phyloP scores from a whole-genome alignment of 73 alveolate species.

The Paramecium tetraurelia region DNA sequence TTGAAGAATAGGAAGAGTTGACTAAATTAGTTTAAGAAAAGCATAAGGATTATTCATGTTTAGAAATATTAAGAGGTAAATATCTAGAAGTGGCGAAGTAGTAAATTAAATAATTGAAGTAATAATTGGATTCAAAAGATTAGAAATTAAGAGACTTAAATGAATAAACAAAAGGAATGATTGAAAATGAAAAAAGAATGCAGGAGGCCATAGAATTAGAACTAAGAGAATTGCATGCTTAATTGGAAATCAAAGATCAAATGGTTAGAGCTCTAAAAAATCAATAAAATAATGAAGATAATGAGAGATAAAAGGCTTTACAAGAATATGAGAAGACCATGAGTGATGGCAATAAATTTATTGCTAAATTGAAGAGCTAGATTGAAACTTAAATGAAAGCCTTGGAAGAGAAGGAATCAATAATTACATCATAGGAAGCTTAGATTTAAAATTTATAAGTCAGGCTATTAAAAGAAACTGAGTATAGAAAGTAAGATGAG shows the following conservation, averaged over 20 bases:
- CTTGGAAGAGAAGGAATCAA: not conserved
- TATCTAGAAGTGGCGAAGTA: not conserved
- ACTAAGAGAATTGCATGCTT: conserved; percentile 22
- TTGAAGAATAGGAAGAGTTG: not conserved
- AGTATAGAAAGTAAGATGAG: conserved; percentile 19
- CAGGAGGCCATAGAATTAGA: conserved; percentile 36
- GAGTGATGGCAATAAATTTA: not conserved
- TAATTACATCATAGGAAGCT: not conserved
- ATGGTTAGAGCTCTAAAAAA: not conserved
- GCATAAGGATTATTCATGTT: conserved; percentile 19
- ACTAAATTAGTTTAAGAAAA: not conserved
- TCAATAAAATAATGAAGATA: not conserved
- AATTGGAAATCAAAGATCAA: not conserved
- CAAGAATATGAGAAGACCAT: not conserved
- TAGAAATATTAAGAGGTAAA: conserved; percentile 3
- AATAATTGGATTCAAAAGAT: conserved; percentile 5
- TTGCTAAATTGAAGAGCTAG: not conserved
- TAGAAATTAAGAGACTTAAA: not conserved
- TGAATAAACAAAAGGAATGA: not conserved
- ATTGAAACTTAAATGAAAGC: not conserved
- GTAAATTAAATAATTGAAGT: not conserved
- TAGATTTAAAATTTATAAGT: not conserved
- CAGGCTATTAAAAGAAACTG: not conserved
- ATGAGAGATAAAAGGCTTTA: not conserved
- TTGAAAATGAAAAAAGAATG: conserved; percentile 16